A percentile compares a stretch with the other conserved stretches of the same genome.
Conservation (phyloP, 2,329 filamentous ascomycete genomes). For the Metarhizium brunneum region DNA sequence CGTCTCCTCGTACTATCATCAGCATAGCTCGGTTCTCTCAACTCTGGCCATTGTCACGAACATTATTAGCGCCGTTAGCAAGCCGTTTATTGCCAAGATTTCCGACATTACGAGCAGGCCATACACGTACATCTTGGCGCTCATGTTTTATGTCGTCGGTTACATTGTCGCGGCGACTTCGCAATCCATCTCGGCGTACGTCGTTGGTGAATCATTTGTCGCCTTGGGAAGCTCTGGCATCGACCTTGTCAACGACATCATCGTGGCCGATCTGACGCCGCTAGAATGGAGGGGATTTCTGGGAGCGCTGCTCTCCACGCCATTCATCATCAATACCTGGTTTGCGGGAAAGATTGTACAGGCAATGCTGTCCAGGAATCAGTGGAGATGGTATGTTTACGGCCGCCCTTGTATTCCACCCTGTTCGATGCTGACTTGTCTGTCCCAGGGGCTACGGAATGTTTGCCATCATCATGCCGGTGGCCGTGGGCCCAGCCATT, state of each 20-base stretch:
- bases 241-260: slow-evolving; percentile 52
- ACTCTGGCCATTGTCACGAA: slow-evolving; percentile 20
- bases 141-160: slow-evolving; percentile 43
- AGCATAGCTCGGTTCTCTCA: slow-evolving; percentile 18
- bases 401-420: background rate
- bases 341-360: slow-evolving; percentile 31
- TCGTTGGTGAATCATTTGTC: slow-evolving; percentile 48
- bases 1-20: slow-evolving; percentile 18
- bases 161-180: slow-evolving; percentile 50
- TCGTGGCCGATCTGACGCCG: slow-evolving; percentile 52
- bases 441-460: slow-evolving; percentile 48
- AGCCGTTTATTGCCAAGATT: slow-evolving; percentile 52
- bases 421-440: background rate
- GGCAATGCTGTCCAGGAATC: slow-evolving; percentile 21
- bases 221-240: slow-evolving; percentile 49
- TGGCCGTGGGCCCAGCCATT: slow-evolving; percentile 44
- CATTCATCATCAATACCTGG: slow-evolving; percentile 27
- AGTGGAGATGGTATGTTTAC: slow-evolving; percentile 15
- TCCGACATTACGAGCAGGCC: slow-evolving; percentile 53
- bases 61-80: slow-evolving; percentile 41
- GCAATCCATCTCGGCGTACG: slow-evolving; percentile 39
- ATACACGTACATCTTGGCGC: slow-evolving; percentile 48
- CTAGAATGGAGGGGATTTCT: slow-evolving; percentile 30
- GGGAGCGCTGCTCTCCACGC: slow-evolving; percentile 16
- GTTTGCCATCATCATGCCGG: slow-evolving; percentile 50